Percentiles rank a stretch among this genome's conserved stretches.
phyloP scores from a whole-genome alignment of 257 asterid genomes.

The Coffea eugenioides region DNA sequence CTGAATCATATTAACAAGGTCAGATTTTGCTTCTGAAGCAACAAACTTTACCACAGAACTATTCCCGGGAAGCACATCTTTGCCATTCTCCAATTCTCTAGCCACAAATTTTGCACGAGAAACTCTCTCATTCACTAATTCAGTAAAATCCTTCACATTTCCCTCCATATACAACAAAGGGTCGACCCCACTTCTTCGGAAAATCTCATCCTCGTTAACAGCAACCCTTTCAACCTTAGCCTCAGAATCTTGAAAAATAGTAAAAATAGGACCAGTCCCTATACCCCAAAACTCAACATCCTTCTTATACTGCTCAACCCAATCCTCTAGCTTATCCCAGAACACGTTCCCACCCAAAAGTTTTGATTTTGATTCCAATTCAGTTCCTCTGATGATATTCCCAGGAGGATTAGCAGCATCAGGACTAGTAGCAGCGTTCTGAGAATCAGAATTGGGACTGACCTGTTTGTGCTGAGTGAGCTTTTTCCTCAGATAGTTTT shows the following conservation, averaged over 20 bases:
- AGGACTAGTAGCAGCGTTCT: conserved; percentile 28
- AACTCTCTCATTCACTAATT: conserved; percentile 44
- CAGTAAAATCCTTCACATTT: conserved; percentile 38
- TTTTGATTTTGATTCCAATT: conserved; percentile 30
- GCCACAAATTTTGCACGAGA: conserved; percentile 69
- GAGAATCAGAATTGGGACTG: conserved; percentile 24
- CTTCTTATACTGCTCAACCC: conserved; percentile 82
- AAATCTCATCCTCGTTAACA: conserved; percentile 80
- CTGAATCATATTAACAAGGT: conserved; percentile 15
- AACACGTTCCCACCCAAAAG: conserved; percentile 49
- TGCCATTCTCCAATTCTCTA: conserved; percentile 68
- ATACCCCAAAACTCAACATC: conserved; percentile 82
- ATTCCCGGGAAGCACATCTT: conserved; percentile 44
- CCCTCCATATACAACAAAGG: conserved; percentile 28
- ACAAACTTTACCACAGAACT: conserved; percentile 67
- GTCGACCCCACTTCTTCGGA: conserved; percentile 51
- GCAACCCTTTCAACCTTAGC: conserved; percentile 67
- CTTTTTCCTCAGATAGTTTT: conserved; percentile 70
- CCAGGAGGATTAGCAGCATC: conserved; percentile 20
- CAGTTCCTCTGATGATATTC: conserved; percentile 20
- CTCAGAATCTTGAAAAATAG: conserved; percentile 52
- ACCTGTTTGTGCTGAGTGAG: conserved; percentile 55
- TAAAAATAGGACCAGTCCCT: conserved; percentile 74
- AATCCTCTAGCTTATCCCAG: conserved; percentile 70
- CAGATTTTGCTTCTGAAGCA: conserved; percentile 36